Percentiles rank a stretch among this genome's conserved stretches.
Conservation (phyloP, 352 stramenopile species). For the Phytophthora ohioensis region DNA sequence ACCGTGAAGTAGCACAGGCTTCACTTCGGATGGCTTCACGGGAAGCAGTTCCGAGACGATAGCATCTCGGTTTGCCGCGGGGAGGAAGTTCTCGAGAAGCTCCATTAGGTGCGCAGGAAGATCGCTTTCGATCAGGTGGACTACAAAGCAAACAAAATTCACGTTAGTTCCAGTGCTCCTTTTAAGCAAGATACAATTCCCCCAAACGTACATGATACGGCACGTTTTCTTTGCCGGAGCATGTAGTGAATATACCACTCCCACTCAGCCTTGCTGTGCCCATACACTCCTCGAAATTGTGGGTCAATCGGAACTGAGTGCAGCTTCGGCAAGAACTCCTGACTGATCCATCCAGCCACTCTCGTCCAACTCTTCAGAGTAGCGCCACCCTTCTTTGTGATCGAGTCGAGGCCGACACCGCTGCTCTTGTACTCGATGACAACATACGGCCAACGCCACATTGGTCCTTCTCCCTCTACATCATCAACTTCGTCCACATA, state of each 20-base stretch:
- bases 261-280: conserved; percentile 74
- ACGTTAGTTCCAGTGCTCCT: conserved; percentile 4
- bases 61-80: conserved; percentile 29
- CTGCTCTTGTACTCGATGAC: conserved; percentile 74
- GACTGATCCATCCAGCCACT: conserved; percentile 70
- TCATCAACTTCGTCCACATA: conserved; percentile 74
- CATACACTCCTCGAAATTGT: conserved; percentile 58
- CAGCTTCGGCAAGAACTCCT: conserved; percentile 64
- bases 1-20: conserved; percentile 78
- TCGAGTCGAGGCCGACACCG: conserved; percentile 57
- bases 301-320: conserved; percentile 64
- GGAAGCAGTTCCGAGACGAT: conserved; percentile 58
- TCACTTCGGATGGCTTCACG: conserved; percentile 18
- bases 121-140: conserved; percentile 64
- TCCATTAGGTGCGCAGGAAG: conserved; percentile 71
- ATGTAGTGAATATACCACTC: conserved; percentile 88
- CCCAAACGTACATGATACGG: conserved; percentile 70
- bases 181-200: not conserved
- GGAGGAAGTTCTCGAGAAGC: conserved; percentile 70
- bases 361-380: conserved; percentile 57
- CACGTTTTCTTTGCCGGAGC: conserved; percentile 66
- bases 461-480: conserved; percentile 62
- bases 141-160: conserved; percentile 40
- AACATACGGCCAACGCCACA: conserved; percentile 90
- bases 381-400: conserved; percentile 62